Conservation (phyloP, 345 rosid genomes). For the Camelina laxa region DNA sequence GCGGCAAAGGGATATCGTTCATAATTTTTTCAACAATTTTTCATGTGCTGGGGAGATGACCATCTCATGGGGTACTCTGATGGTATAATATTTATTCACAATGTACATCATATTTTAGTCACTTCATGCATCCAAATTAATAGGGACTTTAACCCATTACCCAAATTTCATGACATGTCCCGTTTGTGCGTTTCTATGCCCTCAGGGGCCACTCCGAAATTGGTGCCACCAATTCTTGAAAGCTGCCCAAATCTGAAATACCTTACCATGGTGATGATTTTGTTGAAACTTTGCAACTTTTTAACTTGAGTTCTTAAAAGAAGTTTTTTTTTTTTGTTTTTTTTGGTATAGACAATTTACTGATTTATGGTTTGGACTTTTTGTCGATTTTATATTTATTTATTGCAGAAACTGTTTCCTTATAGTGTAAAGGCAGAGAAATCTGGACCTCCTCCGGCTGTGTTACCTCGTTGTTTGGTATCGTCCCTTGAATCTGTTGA, state of each 20-base stretch:
- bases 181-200: constrained; percentile 13
- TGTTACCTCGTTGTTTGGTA: not conserved
- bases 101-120: too few relatives aligned
- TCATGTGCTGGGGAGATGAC: constrained; percentile 15
- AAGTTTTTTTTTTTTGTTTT: too few relatives aligned
- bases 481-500: constrained; percentile 29
- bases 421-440: too few relatives aligned
- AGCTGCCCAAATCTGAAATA: constrained; percentile 34
- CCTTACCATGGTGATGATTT: constrained; percentile 32
- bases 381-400: too few relatives aligned
- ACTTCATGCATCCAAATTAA: not conserved
- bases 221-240: constrained; percentile 32
- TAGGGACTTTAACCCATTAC: not conserved
- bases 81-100: not conserved
- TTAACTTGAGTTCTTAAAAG: too few relatives aligned
- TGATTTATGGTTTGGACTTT: too few relatives aligned
- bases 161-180: constrained; percentile 21
- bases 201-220: constrained; percentile 16
- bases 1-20: not conserved
- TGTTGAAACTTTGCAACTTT: not conserved
- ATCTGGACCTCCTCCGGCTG: not conserved
- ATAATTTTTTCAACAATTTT: not conserved
- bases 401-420: constrained; percentile 8
- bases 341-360: too few relatives aligned
- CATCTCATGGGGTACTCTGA: constrained; percentile 27